Base-by-base conservation (phyloP, 495 filamentous ascomycete genomes). In the Amorphotheca resinae region DNA sequence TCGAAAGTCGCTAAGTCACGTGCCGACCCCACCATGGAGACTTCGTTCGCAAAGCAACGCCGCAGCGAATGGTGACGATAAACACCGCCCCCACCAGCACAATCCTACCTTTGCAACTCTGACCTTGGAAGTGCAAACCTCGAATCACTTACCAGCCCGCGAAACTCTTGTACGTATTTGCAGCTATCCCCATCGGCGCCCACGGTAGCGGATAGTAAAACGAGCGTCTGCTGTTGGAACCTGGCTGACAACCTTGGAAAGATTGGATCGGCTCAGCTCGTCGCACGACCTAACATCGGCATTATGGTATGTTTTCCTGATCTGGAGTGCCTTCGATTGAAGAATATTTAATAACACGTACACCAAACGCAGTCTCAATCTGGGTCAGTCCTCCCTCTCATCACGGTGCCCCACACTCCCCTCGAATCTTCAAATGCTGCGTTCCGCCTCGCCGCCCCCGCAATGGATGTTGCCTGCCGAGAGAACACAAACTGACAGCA, bases 291-390 rank as follows among this genome's bases (percentile, higher is more conserved):
- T 11, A 11, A 25, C 11, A 25, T 7, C 22, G 22, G 18, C 37
- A 39, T 4, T 23, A 23, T 25, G 22, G 37, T 23, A 39, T 39
- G 37, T 40, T 28, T 40, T n/a, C 37, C 7, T 20, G 6, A 25
- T 8, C 18, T 25, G 37, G 2, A n/a, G 22, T 28, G 20, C 17
- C 22, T n/a, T n/a, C n/a, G 33, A 14, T 38, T 41, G 36, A 36
- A 48, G 18, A 14, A 21, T 21, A 38, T 34, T 15, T 48, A 34
- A 44, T 50, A 36, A 52, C 28, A 9, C 36, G 22, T 38, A 37
- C 33, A 6, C 11, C 16, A 15, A 22, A 23, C 34, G 23, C 54
- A 80, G 76, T 77, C 75, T 73, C 72, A 76, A 76, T 79, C 76
- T 61, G 76, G 76, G 76, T 80, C 65, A 61, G 73, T 74, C 54